Base-by-base conservation (phyloP, 2,329 filamentous ascomycete genomes). In the Boeremia exigua region DNA sequence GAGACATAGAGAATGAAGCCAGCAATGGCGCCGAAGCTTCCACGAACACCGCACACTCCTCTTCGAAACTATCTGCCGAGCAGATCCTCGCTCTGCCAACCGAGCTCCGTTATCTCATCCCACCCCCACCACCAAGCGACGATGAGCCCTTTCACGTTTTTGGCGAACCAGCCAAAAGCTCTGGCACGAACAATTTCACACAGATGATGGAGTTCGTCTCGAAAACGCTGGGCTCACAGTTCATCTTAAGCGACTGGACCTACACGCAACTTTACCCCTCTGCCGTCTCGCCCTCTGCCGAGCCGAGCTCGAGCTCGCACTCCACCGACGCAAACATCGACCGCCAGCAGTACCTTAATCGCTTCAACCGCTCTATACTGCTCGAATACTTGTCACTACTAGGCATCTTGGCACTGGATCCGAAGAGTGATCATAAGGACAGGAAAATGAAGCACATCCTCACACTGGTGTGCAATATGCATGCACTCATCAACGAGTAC, bases 401-500 rank as follows among this genome's bases (percentile, higher is more conserved):
- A 0, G 91, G 92, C 23, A 80, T 90, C 12, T 80, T 96, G 54
- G 83, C 85, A 9, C 77, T 85, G n/a, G 83, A 88, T 40, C 89
- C 91, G 0, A 61, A 60, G 3, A 67, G 88, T 72, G 89, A 87
- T 47, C 80, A 84, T 25, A 90, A 87, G 47, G 81, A 85, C 32
- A 82, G 86, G 37, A 96, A 96, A 72, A 82, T 94, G 40, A 81
- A 86, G 39, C 89, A 98, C 73, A 77, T 99, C 29, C 84, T 89
- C 67, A 92, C 88, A 14, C 79, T 98, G 27, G 88, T 96, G 60
- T 88, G 94, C 74, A 98, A 98, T 74, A 89, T 96, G 69, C 92
- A 97, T 76, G 91, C 96, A 69, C 83, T 96, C 49, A 86, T 98
- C 62, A 99, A 99, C 75, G 88, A 96, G 75, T 98, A 96, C 77